Percentiles rank a stretch among this genome's conserved stretches.
Evolutionary conservation across 129 eudicot species (phyloP).

Genomic region (Flaveria ramosissima): DNA sequence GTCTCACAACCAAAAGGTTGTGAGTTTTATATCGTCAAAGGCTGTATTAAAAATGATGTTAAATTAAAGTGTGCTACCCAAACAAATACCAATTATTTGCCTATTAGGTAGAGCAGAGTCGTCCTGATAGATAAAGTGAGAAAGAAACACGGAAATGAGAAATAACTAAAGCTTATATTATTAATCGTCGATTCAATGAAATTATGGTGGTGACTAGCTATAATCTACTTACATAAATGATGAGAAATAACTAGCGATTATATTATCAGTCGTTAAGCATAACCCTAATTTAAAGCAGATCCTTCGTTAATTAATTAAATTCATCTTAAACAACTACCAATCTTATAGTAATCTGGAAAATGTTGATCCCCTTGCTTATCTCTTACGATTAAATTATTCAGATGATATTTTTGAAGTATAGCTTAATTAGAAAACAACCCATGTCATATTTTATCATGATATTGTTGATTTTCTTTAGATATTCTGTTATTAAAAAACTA

Average conservation of each 20-base stretch:
- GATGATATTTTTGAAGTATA: not conserved
- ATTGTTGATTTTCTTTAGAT: not conserved
- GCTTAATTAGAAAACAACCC: not conserved
- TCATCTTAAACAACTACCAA: not conserved
- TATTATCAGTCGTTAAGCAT: not conserved
- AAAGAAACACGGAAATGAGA: no score
- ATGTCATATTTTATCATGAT: constrained; percentile 8
- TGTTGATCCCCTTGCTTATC: not conserved
- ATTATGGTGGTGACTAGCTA: no score
- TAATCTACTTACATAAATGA: not conserved
- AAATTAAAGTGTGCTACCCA: no score
- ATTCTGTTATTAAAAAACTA: not conserved
- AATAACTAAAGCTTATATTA: no score
- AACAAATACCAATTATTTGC: no score
- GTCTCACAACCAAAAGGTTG: no score
- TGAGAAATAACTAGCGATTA: not conserved
- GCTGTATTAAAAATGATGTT: no score
- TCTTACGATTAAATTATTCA: not conserved
- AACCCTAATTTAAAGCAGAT: constrained; percentile 4
- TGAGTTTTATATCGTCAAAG: no score
- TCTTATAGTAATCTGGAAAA: not conserved
- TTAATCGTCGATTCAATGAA: no score
- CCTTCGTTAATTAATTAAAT: not conserved
- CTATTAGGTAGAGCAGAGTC: no score
- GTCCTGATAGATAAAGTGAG: no score